These are phyloP conservation scores for Endocalyx cinctus DNA, from an alignment of 2,329 filamentous ascomycete species.

Conservation along the genomic window DNA sequence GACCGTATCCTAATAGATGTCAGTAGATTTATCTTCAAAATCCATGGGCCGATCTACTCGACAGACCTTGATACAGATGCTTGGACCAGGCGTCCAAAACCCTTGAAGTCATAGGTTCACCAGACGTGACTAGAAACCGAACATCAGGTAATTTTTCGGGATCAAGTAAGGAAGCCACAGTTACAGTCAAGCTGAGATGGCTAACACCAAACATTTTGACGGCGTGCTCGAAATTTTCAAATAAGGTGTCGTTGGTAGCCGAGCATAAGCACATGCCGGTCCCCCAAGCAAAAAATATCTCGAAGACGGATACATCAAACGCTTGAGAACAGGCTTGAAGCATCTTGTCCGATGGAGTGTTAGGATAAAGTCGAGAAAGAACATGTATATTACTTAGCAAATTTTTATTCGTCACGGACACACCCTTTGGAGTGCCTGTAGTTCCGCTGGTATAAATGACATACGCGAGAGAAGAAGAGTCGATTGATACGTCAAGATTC, in stretches of 20 bases:
- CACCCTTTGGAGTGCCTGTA: conserved; percentile 75
- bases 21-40: conserved; percentile 1
- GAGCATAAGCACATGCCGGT: conserved; percentile 75
- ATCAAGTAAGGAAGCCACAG: conserved; percentile 71
- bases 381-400: conserved; percentile 70
- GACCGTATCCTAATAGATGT: conserved; percentile 60
- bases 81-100: conserved; percentile 67
- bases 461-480: conserved; percentile 59
- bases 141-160: conserved; percentile 66
- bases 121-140: conserved; percentile 72
- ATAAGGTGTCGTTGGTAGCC: conserved; percentile 68
- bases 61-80: conserved; percentile 64
- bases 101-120: conserved; percentile 70
- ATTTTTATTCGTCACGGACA: conserved; percentile 71
- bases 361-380: conserved; percentile 63
- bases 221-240: conserved; percentile 64
- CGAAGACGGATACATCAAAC: conserved; percentile 85
- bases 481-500: conserved; percentile 34
- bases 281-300: conserved; percentile 82
- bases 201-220: conserved; percentile 64
- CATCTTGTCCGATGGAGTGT: conserved; percentile 49
- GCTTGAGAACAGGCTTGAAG: conserved; percentile 80
- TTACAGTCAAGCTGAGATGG: conserved; percentile 81
- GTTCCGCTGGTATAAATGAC: conserved; percentile 81
- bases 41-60: not conserved